Conservation (phyloP, 2,329 filamentous ascomycete genomes). For the Fusarium pseudocircinatum region DNA sequence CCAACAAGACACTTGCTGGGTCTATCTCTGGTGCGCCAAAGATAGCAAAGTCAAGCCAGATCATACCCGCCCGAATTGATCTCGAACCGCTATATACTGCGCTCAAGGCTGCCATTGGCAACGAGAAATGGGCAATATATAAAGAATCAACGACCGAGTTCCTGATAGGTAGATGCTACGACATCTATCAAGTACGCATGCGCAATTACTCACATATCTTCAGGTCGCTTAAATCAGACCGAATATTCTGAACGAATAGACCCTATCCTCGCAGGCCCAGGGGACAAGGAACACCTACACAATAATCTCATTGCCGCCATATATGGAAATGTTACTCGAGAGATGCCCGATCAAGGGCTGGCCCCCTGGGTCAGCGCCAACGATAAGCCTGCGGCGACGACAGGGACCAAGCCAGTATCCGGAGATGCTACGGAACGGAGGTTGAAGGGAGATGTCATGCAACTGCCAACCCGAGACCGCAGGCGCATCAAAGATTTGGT, state of each 20-base stretch:
- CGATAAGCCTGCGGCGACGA: conserved; percentile 68
- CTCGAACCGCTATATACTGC: conserved; percentile 71
- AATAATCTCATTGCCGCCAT: conserved; percentile 75
- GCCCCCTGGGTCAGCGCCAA: conserved; percentile 78
- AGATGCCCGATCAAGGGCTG: conserved; percentile 73
- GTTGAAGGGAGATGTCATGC: conserved; percentile 76
- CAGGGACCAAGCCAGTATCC: conserved; percentile 69
- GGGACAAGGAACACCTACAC: conserved; percentile 71
- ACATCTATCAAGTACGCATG: not conserved
- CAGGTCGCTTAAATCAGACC: conserved; percentile 70
- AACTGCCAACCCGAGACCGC: conserved; percentile 72
- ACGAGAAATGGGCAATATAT: conserved; percentile 71
- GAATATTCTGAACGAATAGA: conserved; percentile 70
- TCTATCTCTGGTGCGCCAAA: conserved; percentile 61
- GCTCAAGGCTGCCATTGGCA: conserved; percentile 67
- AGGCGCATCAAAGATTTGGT: conserved; percentile 72
- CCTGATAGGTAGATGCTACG: conserved; percentile 62
- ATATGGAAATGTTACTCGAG: conserved; percentile 74
- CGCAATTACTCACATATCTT: conserved; percentile 43
- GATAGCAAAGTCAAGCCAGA: conserved; percentile 67
- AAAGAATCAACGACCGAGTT: conserved; percentile 72
- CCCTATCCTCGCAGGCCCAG: conserved; percentile 66
- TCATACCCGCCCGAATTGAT: conserved; percentile 73
- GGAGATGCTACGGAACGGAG: conserved; percentile 73
- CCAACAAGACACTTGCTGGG: conserved; percentile 66